Evolutionary conservation across 73 alveolate genomes (phyloP), one percentile per base, ranked within the genome.

Genomic region (Paramecium pentaurelia): DNA sequence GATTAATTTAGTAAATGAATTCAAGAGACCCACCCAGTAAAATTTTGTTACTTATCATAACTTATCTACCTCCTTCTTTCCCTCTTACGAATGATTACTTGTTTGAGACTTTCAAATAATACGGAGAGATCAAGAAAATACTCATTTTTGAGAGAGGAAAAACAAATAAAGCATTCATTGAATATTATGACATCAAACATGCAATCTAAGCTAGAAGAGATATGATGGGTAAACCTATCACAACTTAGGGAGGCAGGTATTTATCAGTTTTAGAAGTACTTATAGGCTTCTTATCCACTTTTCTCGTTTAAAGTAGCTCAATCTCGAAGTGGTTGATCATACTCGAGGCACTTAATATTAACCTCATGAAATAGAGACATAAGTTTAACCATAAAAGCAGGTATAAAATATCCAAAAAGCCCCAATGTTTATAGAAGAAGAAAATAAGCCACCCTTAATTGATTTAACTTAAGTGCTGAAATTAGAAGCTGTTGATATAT

Each of bases 1-100:
- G 84, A 64, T 32, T 64, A 64, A 64, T 30, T 73, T 73, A 36
- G 37, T 36, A 73, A 44, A 80, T 80, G 91, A 80, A 80, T 80
- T 42, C 91, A 80, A 40, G 91, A 32, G 91, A 80, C 58, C 91
- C 91, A 32, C 91, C 91, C 34, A 80, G 91, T 47, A 80, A 47
- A 80, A 80, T 80, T 25, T 42, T 80, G 64, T 80, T 80, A 49
- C 47, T 80, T 25, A 49, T 80, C 75, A 80, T 80, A 80, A 80
- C 91, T 27, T 49, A 80, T 47, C 45, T 80, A 28, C 77, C 91
- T 80, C 77, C 71, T 80, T 32, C 64, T 47, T 80, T 42, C 58
- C 91, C 91, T 20, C 91, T 80, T 4, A 80, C 91, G 9, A 80
- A 80, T 25, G 91, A 80, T 49, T 80, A 40, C 51, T 36, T 80